These are phyloP conservation scores for Plantago lanceolata DNA, from an alignment of 305 asterid species.

Conservation along the genomic window DNA sequence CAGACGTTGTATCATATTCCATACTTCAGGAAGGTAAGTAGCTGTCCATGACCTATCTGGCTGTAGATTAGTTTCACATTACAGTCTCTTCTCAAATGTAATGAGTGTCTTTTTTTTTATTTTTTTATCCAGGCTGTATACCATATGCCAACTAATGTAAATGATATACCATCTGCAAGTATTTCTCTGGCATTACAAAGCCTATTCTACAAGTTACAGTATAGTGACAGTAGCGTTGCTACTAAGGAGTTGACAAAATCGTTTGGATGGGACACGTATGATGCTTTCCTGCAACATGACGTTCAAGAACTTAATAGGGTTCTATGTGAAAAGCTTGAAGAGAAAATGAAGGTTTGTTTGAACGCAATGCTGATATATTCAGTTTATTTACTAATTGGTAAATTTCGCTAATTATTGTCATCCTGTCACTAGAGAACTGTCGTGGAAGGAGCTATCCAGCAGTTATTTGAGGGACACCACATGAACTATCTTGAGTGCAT, in stretches of 20 bases:
- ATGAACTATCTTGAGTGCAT: constrained; percentile 94
- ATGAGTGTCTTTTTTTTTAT: not conserved
- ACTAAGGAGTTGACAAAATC: constrained; percentile 92
- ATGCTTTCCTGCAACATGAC: constrained; percentile 93
- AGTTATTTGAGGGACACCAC: constrained; percentile 91
- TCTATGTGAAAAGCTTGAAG: constrained; percentile 86
- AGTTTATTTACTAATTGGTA: not conserved
- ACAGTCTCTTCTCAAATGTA: not conserved
- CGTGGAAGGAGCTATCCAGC: constrained; percentile 85
- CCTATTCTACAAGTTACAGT: constrained; percentile 86
- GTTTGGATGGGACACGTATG: constrained; percentile 96
- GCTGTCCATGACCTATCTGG: not conserved
- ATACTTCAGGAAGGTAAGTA: constrained; percentile 78
- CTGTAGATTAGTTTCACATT: not conserved
- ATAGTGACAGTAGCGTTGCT: constrained; percentile 79
- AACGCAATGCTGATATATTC: not conserved
- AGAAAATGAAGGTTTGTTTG: constrained; percentile 74
- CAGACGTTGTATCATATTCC: constrained; percentile 88
- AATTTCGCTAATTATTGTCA: not conserved
- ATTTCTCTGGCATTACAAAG: constrained; percentile 92
- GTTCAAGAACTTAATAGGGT: constrained; percentile 96
- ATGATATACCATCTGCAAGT: constrained; percentile 86
- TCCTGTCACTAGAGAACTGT: constrained; percentile 61
- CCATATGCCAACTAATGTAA: constrained; percentile 97
- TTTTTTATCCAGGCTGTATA: constrained; percentile 65